Evolutionary conservation across 345 rosid species (phyloP).

Genomic region (Gossypium australe): DNA sequence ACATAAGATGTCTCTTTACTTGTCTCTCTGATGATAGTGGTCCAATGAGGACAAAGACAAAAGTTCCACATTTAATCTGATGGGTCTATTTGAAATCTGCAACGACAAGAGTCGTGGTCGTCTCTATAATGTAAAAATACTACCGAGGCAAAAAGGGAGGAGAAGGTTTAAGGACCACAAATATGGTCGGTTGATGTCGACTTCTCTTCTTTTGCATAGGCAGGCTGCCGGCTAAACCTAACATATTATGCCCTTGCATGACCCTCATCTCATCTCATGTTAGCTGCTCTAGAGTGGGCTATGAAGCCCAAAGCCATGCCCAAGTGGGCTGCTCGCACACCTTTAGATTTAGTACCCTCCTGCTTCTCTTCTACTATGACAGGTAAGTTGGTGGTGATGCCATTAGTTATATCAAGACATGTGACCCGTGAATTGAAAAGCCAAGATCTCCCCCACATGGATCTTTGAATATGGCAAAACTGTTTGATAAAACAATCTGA

Average conservation of each 20-base stretch:
- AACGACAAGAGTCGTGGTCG: neutral
- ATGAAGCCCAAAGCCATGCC: neutral
- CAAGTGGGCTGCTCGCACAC: neutral
- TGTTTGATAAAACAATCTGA: neutral
- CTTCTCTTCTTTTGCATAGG: slow-evolving; percentile 13
- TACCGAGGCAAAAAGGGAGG: neutral
- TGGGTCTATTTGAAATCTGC: neutral
- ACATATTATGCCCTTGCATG: neutral
- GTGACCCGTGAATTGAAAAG: neutral
- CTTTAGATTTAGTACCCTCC: neutral
- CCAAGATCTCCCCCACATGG: neutral
- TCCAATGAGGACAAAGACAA: slow-evolving; percentile 10
- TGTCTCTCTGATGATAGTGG: slow-evolving; percentile 1
- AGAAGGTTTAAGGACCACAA: slow-evolving; percentile 11
- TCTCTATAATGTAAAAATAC: neutral
- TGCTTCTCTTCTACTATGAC: neutral
- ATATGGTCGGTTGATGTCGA: slow-evolving; percentile 14
- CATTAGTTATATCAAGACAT: neutral
- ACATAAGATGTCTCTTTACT: slow-evolving; percentile 15
- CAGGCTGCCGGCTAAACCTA: neutral
- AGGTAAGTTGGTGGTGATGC: neutral
- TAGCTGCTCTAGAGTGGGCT: neutral
- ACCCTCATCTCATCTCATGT: neutral
- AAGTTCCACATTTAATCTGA: neutral
- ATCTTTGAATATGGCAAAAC: neutral